Evolutionary conservation across 2,329 filamentous ascomycete species (phyloP).

Genomic region (Curvularia hawaiiensis): DNA sequence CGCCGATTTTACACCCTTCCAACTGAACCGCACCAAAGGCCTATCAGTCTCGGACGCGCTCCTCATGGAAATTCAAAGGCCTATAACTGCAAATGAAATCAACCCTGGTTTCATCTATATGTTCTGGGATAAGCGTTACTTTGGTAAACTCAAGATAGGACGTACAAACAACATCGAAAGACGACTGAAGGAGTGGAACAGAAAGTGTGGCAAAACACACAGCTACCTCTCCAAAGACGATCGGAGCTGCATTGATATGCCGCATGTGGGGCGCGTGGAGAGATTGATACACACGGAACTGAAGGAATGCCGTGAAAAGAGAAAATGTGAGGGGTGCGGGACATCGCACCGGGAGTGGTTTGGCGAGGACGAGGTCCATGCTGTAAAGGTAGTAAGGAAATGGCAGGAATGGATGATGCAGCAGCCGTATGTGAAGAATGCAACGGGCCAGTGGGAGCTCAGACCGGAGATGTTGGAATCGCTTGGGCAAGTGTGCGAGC

Average conservation of each 20-base stretch:
- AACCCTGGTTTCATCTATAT: background rate
- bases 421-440: background rate
- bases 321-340: background rate
- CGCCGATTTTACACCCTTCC: background rate
- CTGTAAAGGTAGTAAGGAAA: constrained; percentile 1
- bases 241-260: background rate
- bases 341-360: background rate
- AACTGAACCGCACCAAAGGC: background rate
- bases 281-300: background rate
- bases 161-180: background rate
- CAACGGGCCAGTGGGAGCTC: background rate
- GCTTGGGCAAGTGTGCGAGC: background rate
- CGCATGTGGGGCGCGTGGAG: background rate
- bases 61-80: background rate
- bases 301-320: background rate
- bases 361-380: background rate
- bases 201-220: background rate
- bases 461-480: background rate
- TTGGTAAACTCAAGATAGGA: background rate
- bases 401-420: constrained; percentile 5
- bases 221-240: background rate
- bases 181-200: background rate
- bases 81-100: background rate
- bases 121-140: background rate
- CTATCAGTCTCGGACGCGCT: background rate